phyloP scores from a whole-genome alignment of 306 rosid genomes.

The Vachellia collinsii region DNA sequence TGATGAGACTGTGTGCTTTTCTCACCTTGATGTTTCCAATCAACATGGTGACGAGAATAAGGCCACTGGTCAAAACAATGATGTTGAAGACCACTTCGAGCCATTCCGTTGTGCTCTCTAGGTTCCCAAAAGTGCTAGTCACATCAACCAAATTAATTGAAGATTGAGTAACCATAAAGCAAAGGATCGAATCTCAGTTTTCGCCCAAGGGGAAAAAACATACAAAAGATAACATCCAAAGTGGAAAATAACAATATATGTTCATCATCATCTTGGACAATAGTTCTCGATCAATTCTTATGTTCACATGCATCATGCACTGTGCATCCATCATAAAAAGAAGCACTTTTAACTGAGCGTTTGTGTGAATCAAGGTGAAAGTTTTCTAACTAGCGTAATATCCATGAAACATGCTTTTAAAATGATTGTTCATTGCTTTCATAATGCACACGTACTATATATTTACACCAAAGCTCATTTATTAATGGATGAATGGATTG shows the following conservation, averaged over 20 bases:
- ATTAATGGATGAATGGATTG: neutral
- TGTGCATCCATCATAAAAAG: too few relatives aligned
- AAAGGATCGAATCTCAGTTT: neutral
- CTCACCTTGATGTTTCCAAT: conserved; percentile 93
- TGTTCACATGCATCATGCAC: neutral
- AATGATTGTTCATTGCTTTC: too few relatives aligned
- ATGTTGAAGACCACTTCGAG: conserved; percentile 88
- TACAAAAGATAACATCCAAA: neutral
- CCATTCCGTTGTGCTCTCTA: conserved; percentile 90
- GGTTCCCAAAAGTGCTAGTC: conserved; percentile 88
- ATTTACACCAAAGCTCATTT: neutral
- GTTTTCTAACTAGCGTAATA: too few relatives aligned
- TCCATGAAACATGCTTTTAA: too few relatives aligned
- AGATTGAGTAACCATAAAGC: conserved; percentile 28
- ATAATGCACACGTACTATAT: neutral
- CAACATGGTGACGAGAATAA: conserved; percentile 88
- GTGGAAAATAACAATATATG: neutral
- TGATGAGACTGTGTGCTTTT: neutral
- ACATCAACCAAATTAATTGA: neutral
- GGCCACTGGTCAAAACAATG: conserved; percentile 87
- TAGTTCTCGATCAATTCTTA: neutral
- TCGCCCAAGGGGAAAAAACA: neutral
- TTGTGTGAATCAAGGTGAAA: neutral
- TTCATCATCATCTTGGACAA: neutral
- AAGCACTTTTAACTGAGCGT: neutral